Evolutionary conservation across 164 flowering plant species (phyloP), one percentile per base, ranked within the genome.

Genomic region (Pachysandra terminalis): DNA sequence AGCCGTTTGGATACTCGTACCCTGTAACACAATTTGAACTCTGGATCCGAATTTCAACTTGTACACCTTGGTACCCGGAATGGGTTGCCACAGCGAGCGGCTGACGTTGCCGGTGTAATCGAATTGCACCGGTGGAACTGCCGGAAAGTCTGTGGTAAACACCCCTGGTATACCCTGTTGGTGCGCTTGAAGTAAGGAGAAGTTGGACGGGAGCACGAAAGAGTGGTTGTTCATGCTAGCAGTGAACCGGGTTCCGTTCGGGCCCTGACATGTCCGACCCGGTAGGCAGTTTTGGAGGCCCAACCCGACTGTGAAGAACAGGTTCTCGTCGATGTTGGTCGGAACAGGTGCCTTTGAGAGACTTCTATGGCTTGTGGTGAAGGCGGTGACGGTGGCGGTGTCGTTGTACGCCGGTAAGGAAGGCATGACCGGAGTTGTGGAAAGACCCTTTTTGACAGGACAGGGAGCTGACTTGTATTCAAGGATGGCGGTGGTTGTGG

Each of bases 181-280:
- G 28, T 80, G 80, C 0, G 97, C 96, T 75, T 95, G 96, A 5
- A 92, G 81, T 5, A 95, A 15, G 28, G 98, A 95, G 59, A 77
- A 75, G 56, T 37, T 90, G 0, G 84, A 74, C 3, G 98, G 98
- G 3, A 95, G 83, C 21, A 73, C 82, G 48, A 95, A 92, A 0
- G 98, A 91, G 7, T 77, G 80, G 53, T 94, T 94, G 89, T 94
- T 94, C 90, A 94, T 86, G 78, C 97, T 90, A 40, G 97, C 89
- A 0, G 96, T 72, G 77, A 95, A 90, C 0, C 98, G 87, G 15
- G 95, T 91, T 9, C 95, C 95, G 56, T 89, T 91, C 1, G 88
- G 86, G 3, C 86, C 89, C 67, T 80, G 86, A 48, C 84, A 86
- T 49, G 59, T 66, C 9, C 61, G 72, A 22, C 85, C 78, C 0